These are phyloP conservation scores for Triadica sebifera DNA, from an alignment of 345 rosid species.

Conservation along the genomic window DNA sequence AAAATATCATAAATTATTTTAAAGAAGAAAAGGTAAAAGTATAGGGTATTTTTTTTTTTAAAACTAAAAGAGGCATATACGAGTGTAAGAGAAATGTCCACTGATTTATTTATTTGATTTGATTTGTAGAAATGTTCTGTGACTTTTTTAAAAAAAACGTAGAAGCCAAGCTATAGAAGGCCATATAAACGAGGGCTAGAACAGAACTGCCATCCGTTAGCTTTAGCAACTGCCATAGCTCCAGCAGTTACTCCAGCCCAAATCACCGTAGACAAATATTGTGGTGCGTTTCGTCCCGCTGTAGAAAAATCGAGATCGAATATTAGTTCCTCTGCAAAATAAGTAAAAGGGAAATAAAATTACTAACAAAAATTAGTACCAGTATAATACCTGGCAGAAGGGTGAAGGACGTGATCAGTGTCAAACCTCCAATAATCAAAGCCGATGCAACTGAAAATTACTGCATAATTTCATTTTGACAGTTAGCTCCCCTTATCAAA, in stretches of 20 bases:
- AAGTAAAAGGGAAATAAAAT: background rate
- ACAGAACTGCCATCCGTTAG: slow-evolving; percentile 84
- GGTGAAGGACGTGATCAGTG: slow-evolving; percentile 75
- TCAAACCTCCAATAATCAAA: slow-evolving; percentile 79
- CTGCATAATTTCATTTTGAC: slow-evolving; percentile 45
- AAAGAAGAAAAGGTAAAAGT: too few species aligned
- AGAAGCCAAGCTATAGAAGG: slow-evolving; percentile 41
- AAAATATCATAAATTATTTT: too few species aligned
- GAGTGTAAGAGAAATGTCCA: too few species aligned
- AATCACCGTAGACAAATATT: slow-evolving; percentile 58
- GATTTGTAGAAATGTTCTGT: too few species aligned
- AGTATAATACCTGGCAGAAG: slow-evolving; percentile 63
- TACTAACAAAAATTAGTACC: background rate
- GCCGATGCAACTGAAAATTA: slow-evolving; percentile 94
- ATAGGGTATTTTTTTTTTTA: too few species aligned
- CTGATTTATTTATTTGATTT: too few species aligned
- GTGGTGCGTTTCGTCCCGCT: slow-evolving; percentile 79
- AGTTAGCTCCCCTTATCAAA: background rate
- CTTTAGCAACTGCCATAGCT: slow-evolving; percentile 69
- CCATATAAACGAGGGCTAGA: slow-evolving; percentile 93
- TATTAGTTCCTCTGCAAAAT: background rate
- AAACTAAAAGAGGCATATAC: too few species aligned
- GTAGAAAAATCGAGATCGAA: slow-evolving; percentile 1
- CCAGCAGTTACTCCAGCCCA: slow-evolving; percentile 95
- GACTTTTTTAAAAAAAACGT: too few species aligned